Evolutionary conservation across 768 basidiomycete species (phyloP), one percentile per base, ranked within the genome.

Genomic region (Russula lepida): DNA sequence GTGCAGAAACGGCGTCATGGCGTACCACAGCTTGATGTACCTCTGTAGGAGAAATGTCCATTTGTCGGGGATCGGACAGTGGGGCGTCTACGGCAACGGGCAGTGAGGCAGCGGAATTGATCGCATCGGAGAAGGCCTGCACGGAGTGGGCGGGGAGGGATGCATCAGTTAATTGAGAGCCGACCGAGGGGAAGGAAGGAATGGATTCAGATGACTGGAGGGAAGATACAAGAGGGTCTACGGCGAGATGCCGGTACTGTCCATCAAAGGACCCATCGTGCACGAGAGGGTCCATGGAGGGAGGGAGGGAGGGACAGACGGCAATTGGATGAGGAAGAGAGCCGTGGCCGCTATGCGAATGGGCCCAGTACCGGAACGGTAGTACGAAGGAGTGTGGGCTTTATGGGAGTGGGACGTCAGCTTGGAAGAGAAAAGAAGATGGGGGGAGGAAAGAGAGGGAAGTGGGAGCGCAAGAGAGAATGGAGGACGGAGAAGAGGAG

Each of bases 51-150:
- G 61, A 68, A 51, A 61, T 60, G 63, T 35, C 66, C 60, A 58
- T 67, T 37, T 57, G 74, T 66, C 60, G 74, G 71, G 51, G 68
- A 64, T 58, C 30, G 62, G 56, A 35, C 64, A 47, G 44, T 54
- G 63, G 37, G 59, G 49, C 61, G 64, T 70, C 57, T 60, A 70
- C 64, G 17, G 68, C 35, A 23, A 68, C 54, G 28, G 69, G 15
- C 21, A 67, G 53, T 17, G 66, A 35, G n/a, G 63, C 51, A 12
- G 67, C 47, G 15, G 65, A 46, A 43, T 67, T 70, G 6, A 71
- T 47, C 11, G 68, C 68, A 35, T 69, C 58, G 32, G 68, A 32
- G 54, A 68, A 71, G 43, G 69, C 48, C 6, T 66, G 41, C 54
- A 63, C 62, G 23, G 65, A 12, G 41, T 69, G 69, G n/a, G 62